Percentiles rank a stretch among this genome's conserved stretches.
Evolutionary conservation across 345 rosid genomes (phyloP).

Genomic region (Microthlaspi erraticum): DNA sequence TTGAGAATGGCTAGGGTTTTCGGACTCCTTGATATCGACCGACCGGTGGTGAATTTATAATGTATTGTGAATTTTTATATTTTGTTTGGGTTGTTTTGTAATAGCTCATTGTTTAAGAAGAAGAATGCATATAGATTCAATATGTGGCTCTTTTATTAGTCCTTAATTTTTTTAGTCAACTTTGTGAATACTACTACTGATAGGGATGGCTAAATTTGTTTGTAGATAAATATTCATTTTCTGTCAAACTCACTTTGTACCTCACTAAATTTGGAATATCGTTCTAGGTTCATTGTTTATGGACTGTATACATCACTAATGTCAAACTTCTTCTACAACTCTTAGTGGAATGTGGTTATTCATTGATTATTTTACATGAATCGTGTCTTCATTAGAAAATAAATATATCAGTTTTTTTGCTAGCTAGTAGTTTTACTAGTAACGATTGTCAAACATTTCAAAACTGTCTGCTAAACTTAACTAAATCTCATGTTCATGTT

Average conservation of each 20-base stretch:
- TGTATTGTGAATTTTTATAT: not conserved
- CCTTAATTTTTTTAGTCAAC: not conserved
- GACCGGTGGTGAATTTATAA: not conserved
- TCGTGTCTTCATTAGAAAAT: not conserved
- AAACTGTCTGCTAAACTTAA: not conserved
- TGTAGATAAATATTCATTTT: conserved; percentile 24
- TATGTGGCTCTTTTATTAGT: conserved; percentile 16
- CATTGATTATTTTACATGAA: not conserved
- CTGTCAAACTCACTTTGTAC: conserved; percentile 31
- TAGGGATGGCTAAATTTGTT: conserved; percentile 23
- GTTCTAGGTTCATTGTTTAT: conserved; percentile 31
- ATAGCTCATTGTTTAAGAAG: conserved; percentile 13
- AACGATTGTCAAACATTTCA: not conserved
- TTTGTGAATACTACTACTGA: conserved; percentile 26
- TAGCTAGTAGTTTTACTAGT: not conserved
- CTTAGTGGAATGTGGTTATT: not conserved
- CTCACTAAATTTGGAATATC: conserved; percentile 25
- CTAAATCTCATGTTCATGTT: not conserved
- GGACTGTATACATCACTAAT: conserved; percentile 7
- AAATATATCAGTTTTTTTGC: not conserved
- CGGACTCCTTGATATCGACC: conserved; percentile 45
- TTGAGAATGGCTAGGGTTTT: conserved; percentile 53
- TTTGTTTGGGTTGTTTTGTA: conserved; percentile 21
- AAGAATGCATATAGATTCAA: conserved; percentile 26
- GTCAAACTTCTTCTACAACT: not conserved